A percentile compares a stretch with the other conserved stretches of the same genome.
These are phyloP conservation scores for Plasmodium cynomolgi DNA, from an alignment of 169 alveolate genomes.

Conservation along the genomic window DNA sequence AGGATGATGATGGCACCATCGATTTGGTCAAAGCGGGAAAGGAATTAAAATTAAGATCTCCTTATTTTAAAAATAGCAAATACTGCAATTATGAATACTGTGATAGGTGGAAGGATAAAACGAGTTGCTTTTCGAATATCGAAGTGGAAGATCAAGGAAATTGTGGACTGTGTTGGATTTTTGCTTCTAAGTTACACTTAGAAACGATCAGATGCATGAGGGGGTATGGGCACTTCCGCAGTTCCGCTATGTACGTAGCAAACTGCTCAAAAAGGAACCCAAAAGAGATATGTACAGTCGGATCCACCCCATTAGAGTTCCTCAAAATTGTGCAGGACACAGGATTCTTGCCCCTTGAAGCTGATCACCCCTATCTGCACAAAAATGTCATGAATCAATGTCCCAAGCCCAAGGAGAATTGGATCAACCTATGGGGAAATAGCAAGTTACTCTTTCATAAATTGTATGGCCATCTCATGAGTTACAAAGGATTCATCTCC, in stretches of 20 bases:
- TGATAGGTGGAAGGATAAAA: slow-evolving; percentile 39
- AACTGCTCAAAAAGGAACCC: slow-evolving; percentile 18
- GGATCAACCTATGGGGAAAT: slow-evolving; percentile 36
- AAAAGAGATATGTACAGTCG: slow-evolving; percentile 14
- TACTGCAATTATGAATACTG: slow-evolving; percentile 49
- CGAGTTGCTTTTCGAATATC: slow-evolving; percentile 28
- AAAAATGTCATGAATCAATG: slow-evolving; percentile 2
- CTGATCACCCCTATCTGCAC: slow-evolving; percentile 29
- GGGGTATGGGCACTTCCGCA: slow-evolving; percentile 59
- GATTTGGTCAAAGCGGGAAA: slow-evolving; percentile 21
- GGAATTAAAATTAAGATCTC: neutral
- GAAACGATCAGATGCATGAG: slow-evolving; percentile 73
- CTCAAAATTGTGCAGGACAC: slow-evolving; percentile 3
- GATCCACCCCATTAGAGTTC: slow-evolving; percentile 42
- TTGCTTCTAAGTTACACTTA: slow-evolving; percentile 72
- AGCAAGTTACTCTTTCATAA: slow-evolving; percentile 3
- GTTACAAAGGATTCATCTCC: neutral
- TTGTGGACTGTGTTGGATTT: slow-evolving; percentile 74
- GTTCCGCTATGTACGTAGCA: slow-evolving; percentile 58
- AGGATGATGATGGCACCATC: slow-evolving; percentile 26
- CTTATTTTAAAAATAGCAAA: slow-evolving; percentile 18
- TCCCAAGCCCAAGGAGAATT: neutral
- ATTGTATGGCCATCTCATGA: neutral
- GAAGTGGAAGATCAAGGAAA: slow-evolving; percentile 51
- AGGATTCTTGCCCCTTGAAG: slow-evolving; percentile 43